Evolutionary conservation across 148 eudicot genomes (phyloP), one percentile per base, ranked within the genome.

Genomic region (Nepenthes gracilis): DNA sequence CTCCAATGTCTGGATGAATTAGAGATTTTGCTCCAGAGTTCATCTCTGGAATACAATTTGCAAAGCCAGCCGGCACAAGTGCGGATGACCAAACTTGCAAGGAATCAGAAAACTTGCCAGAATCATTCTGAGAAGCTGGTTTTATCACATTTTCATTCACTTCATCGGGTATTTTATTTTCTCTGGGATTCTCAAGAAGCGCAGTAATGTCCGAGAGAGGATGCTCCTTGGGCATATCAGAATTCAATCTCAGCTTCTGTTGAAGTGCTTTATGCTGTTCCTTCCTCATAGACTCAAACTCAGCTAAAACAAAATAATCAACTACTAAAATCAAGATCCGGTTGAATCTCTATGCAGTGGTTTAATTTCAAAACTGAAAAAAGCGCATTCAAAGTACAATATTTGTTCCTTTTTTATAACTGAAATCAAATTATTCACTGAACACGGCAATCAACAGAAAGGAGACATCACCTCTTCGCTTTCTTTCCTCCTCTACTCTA

Each of bases 61-160:
- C 83, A 80, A 94, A 94, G 61, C 99, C 99, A 0, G 99, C 97
- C 32, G 99, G 99, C 58, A 94, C 87, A 58, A 85, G 97, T 33
- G 99, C 97, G 59, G 97, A 81, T 48, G 70, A 59, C 63, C 78
- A 72, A 55, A 81, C 72, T 70, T 81, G 70, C 64, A 73, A 55
- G 55, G 74, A 62, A 70, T 68, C 57, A 59, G 85, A 70, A 40
- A 75, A 65, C 70, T 81, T 86, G 55, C 79, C 70, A 47, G 79
- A 56, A 59, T 84, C 95, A 70, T 65, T 72, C 57, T 61, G 82
- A 36, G 72, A 63, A 68, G 65, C 60, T 65, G 72, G 67, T 72
- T 61, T 73, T 47, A 54, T 49, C 56, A 62, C 55, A 53, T 76
- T 34, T 47, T 66, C 71, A 61, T 79, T 77, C 37, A 60, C 49